phyloP scores from a whole-genome alignment of 2,329 filamentous ascomycete genomes.

The Pseudogymnoascus sp. region DNA sequence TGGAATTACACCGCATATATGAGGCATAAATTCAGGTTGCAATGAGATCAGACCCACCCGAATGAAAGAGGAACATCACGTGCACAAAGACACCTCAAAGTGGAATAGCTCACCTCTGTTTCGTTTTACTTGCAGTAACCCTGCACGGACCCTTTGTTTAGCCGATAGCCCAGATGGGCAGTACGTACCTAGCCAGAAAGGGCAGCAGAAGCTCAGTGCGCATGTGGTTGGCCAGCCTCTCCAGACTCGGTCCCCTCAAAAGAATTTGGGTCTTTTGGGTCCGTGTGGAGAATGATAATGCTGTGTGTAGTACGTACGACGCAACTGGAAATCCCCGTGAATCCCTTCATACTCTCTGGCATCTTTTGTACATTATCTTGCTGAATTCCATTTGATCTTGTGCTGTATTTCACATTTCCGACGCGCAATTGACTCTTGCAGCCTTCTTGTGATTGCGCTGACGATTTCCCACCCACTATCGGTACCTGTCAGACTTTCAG shows the following conservation, averaged over 20 bases:
- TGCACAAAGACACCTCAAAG: not conserved
- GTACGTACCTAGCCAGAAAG: not conserved
- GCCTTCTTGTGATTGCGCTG: not conserved
- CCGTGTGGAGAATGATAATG: conserved; percentile 1
- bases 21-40: not conserved
- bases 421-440: not conserved
- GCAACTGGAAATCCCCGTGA: not conserved
- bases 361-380: not conserved
- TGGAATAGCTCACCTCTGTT: not conserved
- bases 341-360: not conserved
- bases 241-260: conserved; percentile 1
- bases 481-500: conserved; percentile 6
- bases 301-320: not conserved
- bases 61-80: not conserved
- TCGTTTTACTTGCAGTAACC: not conserved
- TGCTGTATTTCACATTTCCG: not conserved
- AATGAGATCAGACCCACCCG: not conserved
- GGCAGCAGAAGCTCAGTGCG: not conserved
- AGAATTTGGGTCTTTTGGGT: not conserved
- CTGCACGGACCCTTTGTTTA: conserved; percentile 6
- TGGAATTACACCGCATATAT: not conserved
- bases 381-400: not conserved
- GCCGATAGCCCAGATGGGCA: not conserved
- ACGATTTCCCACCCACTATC: not conserved
- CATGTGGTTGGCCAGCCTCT: conserved; percentile 8